Conservation (phyloP, 2,329 filamentous ascomycete genomes). For the Pseudocercospora fijiensis region DNA sequence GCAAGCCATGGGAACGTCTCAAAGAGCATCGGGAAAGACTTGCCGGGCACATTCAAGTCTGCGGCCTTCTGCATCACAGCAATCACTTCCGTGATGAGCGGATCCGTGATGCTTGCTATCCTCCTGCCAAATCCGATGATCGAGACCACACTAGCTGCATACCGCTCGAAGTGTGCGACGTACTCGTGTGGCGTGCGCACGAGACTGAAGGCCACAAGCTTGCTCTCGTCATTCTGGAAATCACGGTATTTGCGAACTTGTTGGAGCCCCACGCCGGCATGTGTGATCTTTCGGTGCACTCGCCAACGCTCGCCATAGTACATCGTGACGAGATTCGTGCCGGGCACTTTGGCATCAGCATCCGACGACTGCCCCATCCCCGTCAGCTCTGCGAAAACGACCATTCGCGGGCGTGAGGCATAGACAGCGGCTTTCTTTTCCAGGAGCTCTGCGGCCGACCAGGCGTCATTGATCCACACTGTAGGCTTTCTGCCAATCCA, state of each 20-base stretch:
- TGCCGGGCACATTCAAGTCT: constrained; percentile 48
- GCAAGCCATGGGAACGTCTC: constrained; percentile 58
- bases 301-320: constrained; percentile 42
- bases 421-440: constrained; percentile 50
- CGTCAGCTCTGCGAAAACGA: constrained; percentile 42
- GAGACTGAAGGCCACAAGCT: constrained; percentile 54
- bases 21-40: constrained; percentile 56
- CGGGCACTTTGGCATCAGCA: constrained; percentile 19
- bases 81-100: constrained; percentile 61
- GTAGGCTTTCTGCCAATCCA: constrained; percentile 51
- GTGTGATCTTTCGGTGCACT: constrained; percentile 53
- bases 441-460: constrained; percentile 47
- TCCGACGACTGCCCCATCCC: constrained; percentile 24
- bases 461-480: constrained; percentile 48
- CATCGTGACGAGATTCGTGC: constrained; percentile 46
- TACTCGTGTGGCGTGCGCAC: constrained; percentile 48
- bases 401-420: constrained; percentile 46
- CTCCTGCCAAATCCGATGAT: constrained; percentile 59
- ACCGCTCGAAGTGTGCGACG: constrained; percentile 55
- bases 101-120: constrained; percentile 52
- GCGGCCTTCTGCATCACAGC: constrained; percentile 58
- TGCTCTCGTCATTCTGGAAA: constrained; percentile 61
- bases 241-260: constrained; percentile 54
- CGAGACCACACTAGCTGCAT: constrained; percentile 55
- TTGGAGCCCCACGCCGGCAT: constrained; percentile 55